Evolutionary conservation across 345 rosid genomes (phyloP).

Genomic region (Populus euphratica): DNA sequence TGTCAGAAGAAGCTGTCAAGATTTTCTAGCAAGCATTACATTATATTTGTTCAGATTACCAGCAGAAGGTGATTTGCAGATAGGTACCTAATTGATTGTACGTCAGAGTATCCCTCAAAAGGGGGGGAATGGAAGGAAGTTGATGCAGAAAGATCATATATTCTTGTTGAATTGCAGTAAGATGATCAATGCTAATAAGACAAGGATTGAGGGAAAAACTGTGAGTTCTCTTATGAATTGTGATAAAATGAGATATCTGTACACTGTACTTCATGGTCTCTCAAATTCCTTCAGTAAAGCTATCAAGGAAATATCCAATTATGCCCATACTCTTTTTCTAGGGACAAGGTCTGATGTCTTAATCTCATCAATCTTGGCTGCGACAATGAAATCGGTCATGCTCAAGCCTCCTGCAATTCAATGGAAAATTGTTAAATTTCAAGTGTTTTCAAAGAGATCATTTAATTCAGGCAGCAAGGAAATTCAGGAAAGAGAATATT

Average conservation of each 20-base stretch:
- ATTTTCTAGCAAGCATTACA: background rate
- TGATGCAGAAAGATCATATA: background rate
- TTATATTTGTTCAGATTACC: background rate
- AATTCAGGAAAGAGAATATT: background rate
- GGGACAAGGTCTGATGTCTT: slow-evolving; percentile 86
- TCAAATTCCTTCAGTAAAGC: background rate
- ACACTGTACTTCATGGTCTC: background rate
- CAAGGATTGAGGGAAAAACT: background rate
- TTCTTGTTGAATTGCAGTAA: background rate
- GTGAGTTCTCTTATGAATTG: background rate
- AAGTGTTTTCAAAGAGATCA: background rate
- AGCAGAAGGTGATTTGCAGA: background rate
- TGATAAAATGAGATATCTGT: background rate
- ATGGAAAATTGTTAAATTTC: background rate
- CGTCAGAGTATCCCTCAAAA: background rate
- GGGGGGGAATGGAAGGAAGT: too few species aligned
- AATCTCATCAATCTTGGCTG: slow-evolving; percentile 78
- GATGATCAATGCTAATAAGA: background rate
- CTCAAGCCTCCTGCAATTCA: slow-evolving; percentile 69
- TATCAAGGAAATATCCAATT: background rate
- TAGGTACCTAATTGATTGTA: background rate
- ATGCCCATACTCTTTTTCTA: slow-evolving; percentile 82
- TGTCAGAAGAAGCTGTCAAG: background rate
- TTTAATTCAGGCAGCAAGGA: background rate
- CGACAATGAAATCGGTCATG: slow-evolving; percentile 83